Percentiles rank a stretch among this genome's conserved stretches.
These are phyloP conservation scores for Actinidia polygama DNA, from an alignment of 179 eudicot species.

Conservation along the genomic window DNA sequence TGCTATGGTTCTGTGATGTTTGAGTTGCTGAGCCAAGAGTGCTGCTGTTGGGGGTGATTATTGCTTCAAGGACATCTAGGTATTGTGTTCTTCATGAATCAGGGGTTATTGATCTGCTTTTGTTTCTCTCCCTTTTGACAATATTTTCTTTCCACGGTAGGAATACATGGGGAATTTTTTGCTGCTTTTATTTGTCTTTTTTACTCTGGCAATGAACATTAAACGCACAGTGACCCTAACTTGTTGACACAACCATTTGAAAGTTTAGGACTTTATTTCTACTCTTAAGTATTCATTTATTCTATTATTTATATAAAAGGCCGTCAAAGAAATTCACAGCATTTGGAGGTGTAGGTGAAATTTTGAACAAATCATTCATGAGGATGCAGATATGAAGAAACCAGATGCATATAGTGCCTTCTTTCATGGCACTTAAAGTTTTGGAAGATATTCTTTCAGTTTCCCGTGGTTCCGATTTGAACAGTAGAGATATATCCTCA, in stretches of 20 bases:
- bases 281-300: not conserved
- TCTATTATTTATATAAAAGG: not conserved
- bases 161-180: not conserved
- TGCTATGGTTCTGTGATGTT: slow-evolving; percentile 14
- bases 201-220: not conserved
- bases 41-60: slow-evolving; percentile 13
- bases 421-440: not conserved
- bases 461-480: no score
- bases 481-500: no score
- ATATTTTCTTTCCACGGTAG: not conserved
- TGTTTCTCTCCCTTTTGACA: not conserved
- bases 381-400: not conserved
- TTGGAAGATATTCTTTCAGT: not conserved
- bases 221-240: not conserved
- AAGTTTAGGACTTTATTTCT: slow-evolving; percentile 5
- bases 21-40: slow-evolving; percentile 7
- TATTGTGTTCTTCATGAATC: slow-evolving; percentile 17
- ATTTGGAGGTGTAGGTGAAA: not conserved
- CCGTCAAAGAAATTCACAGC: not conserved
- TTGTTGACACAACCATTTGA: not conserved
- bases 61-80: slow-evolving; percentile 8
- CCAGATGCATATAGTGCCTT: not conserved
- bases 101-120: slow-evolving; percentile 14
- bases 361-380: not conserved
- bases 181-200: not conserved